Evolutionary conservation across 176 grass and related monocot species (phyloP).

Genomic region (Oryza brachyantha): DNA sequence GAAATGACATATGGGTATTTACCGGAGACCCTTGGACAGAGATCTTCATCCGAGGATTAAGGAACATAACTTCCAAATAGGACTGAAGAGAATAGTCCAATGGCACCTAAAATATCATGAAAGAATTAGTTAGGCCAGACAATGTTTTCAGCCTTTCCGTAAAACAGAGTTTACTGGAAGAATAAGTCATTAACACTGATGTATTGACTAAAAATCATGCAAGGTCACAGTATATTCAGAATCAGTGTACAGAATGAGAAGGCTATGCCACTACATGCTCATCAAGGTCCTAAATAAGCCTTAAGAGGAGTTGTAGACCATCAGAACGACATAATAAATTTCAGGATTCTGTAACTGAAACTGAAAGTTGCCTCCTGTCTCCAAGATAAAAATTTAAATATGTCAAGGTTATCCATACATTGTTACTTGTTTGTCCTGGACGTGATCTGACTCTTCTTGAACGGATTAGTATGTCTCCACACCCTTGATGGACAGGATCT

Average conservation of each 20-base stretch:
- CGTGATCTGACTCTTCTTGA: constrained; percentile 74
- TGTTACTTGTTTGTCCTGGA: constrained; percentile 58
- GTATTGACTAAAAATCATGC: constrained; percentile 11
- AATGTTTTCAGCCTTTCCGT: not conserved
- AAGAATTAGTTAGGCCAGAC: constrained; percentile 1
- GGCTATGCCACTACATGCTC: too few species aligned
- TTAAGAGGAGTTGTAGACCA: too few species aligned
- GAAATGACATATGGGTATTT: constrained; percentile 28
- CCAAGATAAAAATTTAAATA: not conserved
- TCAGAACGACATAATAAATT: constrained; percentile 1
- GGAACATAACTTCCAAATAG: constrained; percentile 87
- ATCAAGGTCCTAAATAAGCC: too few species aligned
- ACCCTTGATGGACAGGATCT: constrained; percentile 24
- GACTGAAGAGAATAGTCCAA: constrained; percentile 87
- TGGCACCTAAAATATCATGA: constrained; percentile 52
- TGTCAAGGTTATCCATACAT: constrained; percentile 32
- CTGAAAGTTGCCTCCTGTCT: not conserved
- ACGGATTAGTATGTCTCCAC: constrained; percentile 75
- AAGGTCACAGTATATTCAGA: too few species aligned
- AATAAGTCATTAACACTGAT: constrained; percentile 12
- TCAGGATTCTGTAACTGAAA: not conserved
- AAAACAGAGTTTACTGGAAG: constrained; percentile 14
- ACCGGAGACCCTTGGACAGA: constrained; percentile 72
- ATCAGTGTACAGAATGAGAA: too few species aligned
- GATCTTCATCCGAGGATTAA: constrained; percentile 84